A percentile compares a stretch with the other conserved stretches of the same genome.
Evolutionary conservation across 2,329 filamentous ascomycete genomes (phyloP).

Genomic region (Trichophyton benhamiae): DNA sequence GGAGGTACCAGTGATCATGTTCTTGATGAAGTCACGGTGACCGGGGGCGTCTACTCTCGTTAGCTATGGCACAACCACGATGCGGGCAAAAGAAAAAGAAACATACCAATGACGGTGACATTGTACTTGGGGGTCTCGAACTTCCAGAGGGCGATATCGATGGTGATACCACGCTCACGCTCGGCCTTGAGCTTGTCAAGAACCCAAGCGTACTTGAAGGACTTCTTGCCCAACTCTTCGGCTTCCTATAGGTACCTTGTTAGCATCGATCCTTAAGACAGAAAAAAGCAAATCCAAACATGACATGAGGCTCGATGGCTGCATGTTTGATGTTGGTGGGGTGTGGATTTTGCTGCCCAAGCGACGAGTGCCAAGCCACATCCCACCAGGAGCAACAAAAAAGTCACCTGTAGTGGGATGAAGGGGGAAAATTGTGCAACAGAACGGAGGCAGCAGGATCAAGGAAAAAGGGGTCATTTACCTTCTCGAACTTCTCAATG

Average conservation of each 20-base stretch:
- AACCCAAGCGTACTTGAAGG: constrained; percentile 99
- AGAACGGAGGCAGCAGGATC: not conserved
- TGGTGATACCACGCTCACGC: constrained; percentile 99
- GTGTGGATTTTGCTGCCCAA: constrained; percentile 3
- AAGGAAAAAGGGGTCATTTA: constrained; percentile 35
- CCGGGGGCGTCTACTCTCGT: constrained; percentile 66
- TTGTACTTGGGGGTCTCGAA: constrained; percentile 98
- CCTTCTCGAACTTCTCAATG: constrained; percentile 99
- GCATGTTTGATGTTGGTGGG: constrained; percentile 6
- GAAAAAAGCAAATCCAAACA: not conserved
- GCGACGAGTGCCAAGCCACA: constrained; percentile 1
- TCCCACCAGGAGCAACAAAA: not conserved
- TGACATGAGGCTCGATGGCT: not conserved
- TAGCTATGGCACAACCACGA: not conserved
- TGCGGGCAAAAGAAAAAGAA: not conserved
- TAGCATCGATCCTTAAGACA: constrained; percentile 9
- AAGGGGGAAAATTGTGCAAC: constrained; percentile 14
- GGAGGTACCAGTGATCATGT: constrained; percentile 99
- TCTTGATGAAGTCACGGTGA: constrained; percentile 99
- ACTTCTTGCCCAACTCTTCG: constrained; percentile 98
- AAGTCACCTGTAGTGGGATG: constrained; percentile 5
- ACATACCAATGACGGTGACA: constrained; percentile 88
- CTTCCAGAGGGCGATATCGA: constrained; percentile 99
- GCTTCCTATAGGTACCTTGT: constrained; percentile 61
- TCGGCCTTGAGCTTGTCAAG: constrained; percentile 99